Evolutionary conservation across 2,329 filamentous ascomycete species (phyloP).

Genomic region (Thelonectria olida): DNA sequence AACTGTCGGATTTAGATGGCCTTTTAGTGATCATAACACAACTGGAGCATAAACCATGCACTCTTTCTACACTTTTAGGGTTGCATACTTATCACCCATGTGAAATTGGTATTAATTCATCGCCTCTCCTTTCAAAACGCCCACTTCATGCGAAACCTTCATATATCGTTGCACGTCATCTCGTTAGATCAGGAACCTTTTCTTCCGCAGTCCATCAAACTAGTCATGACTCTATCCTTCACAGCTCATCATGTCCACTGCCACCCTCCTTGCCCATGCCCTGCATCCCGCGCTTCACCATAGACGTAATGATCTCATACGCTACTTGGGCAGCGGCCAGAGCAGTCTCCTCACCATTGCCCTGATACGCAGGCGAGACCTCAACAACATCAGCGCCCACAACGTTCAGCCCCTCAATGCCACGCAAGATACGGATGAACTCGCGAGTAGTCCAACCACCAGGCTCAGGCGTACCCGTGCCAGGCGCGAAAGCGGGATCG

Average conservation of each 20-base stretch:
- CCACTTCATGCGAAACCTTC: neutral
- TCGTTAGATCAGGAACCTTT: neutral
- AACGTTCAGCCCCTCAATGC: conserved; percentile 83
- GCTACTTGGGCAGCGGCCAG: conserved; percentile 85
- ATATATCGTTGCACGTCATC: neutral
- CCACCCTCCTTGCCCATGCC: conserved; percentile 49
- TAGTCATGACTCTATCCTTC: neutral
- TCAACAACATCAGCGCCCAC: conserved; percentile 93
- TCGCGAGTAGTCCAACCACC: conserved; percentile 93
- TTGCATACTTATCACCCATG: neutral
- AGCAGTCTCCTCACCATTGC: conserved; percentile 80
- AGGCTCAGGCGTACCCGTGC: conserved; percentile 88
- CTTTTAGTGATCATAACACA: too few relatives aligned
- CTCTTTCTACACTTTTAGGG: too few relatives aligned
- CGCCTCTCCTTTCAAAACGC: neutral
- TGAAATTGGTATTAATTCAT: neutral
- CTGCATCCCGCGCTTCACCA: conserved; percentile 65
- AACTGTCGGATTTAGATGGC: too few relatives aligned
- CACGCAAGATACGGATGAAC: conserved; percentile 83
- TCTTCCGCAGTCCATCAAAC: neutral
- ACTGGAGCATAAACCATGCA: too few relatives aligned
- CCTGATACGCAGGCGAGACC: conserved; percentile 84
- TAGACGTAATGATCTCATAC: conserved; percentile 84
- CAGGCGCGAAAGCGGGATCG: conserved; percentile 74
- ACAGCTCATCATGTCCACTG: conserved; percentile 49